phyloP scores from a whole-genome alignment of 768 basidiomycete species.

The Cystobasidiopsis lactophilus region DNA sequence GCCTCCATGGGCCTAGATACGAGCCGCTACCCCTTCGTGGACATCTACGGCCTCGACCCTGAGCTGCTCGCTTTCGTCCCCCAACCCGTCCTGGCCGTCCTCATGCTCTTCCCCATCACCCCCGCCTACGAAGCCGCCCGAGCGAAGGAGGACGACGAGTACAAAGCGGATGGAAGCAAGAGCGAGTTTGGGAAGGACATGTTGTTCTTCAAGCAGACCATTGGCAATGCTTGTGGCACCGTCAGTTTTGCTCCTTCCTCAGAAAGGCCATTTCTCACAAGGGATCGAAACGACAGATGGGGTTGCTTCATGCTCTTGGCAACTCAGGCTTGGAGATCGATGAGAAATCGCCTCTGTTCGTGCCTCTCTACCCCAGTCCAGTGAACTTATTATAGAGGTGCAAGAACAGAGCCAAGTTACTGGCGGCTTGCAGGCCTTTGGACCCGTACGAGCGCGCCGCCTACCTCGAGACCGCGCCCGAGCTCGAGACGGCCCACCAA shows the following conservation, averaged over 20 bases:
- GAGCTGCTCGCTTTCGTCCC: conserved; percentile 53
- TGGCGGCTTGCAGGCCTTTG: conserved; percentile 35
- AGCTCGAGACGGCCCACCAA: conserved; percentile 58
- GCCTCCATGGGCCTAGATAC: conserved; percentile 7
- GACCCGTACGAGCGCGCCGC: conserved; percentile 51
- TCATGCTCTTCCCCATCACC: conserved; percentile 58
- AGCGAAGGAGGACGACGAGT: conserved; percentile 38
- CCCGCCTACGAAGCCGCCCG: conserved; percentile 32
- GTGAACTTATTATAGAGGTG: neutral
- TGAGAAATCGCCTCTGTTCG: neutral
- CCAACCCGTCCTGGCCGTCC: conserved; percentile 53
- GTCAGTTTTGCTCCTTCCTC: no score
- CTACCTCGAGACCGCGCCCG: conserved; percentile 47
- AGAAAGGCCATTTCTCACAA: no score
- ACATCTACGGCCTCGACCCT: conserved; percentile 11
- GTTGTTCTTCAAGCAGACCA: conserved; percentile 61
- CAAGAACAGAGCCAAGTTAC: no score
- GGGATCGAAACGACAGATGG: conserved; percentile 25
- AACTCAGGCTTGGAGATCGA: conserved; percentile 41
- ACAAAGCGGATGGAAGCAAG: conserved; percentile 32
- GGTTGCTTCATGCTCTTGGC: conserved; percentile 54
- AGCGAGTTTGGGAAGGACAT: conserved; percentile 37
- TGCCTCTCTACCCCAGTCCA: neutral
- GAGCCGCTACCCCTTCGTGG: neutral
- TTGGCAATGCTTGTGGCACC: conserved; percentile 67